phyloP scores from a whole-genome alignment of 2,329 filamentous ascomycete species.

The Fusarium nanum region DNA sequence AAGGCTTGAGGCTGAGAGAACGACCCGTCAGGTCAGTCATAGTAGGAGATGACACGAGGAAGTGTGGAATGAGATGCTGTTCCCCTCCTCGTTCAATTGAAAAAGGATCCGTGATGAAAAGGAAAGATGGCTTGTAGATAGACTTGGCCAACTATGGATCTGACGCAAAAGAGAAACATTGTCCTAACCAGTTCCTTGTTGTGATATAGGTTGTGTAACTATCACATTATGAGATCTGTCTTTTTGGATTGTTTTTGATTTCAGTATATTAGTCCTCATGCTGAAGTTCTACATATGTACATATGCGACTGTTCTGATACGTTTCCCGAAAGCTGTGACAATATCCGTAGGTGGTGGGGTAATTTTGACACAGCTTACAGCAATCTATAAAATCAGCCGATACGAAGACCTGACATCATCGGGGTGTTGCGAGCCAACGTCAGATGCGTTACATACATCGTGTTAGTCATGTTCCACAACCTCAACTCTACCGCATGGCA shows the following conservation, averaged over 20 bases:
- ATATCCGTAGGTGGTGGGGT: conserved; percentile 18
- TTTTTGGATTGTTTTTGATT: not conserved
- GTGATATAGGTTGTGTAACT: too few species aligned
- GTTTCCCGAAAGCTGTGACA: conserved; percentile 2
- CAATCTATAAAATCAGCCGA: conserved; percentile 6
- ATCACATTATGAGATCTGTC: not conserved
- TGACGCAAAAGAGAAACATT: conserved; percentile 13
- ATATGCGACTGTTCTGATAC: not conserved
- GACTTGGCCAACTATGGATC: conserved; percentile 17
- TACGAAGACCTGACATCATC: conserved; percentile 39
- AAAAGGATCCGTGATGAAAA: conserved; percentile 16
- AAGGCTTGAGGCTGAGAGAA: conserved; percentile 35
- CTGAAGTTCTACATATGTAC: not conserved
- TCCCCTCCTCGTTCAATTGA: conserved; percentile 34
- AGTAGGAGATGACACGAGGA: conserved; percentile 15
- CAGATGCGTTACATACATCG: conserved; percentile 11
- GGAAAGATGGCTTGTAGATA: conserved; percentile 21
- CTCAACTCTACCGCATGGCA: conserved; percentile 10
- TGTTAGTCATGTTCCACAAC: conserved; percentile 16
- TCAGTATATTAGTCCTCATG: not conserved
- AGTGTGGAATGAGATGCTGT: conserved; percentile 7
- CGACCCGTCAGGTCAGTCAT: conserved; percentile 22
- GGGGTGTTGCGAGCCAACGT: conserved; percentile 9
- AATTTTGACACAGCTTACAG: conserved; percentile 11
- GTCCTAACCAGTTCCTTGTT: not conserved